Evolutionary conservation across 139 green algal species (phyloP).

Genomic region (Coelastrella sp.): DNA sequence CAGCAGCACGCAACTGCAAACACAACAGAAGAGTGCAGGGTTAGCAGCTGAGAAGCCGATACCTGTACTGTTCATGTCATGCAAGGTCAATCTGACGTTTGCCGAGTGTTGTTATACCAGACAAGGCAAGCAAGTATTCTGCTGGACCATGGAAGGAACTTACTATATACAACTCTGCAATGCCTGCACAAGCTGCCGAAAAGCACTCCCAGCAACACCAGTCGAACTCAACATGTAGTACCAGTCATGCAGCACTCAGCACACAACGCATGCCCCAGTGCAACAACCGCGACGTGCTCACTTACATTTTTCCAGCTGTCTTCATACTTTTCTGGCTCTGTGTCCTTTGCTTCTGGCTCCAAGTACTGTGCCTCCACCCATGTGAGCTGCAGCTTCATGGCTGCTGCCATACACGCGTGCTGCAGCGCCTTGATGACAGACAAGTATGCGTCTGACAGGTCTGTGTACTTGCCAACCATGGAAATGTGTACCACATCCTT

Average conservation of each 20-base stretch:
- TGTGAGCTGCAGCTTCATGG: constrained; percentile 87
- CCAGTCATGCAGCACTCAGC: no score
- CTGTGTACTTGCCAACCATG: constrained; percentile 99
- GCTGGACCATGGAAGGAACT: no score
- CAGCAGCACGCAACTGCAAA: constrained; percentile 57
- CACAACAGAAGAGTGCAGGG: neutral
- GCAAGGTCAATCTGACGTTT: constrained; percentile 51
- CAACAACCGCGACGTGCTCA: no score
- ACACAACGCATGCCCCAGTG: no score
- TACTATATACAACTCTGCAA: no score
- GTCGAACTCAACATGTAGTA: neutral
- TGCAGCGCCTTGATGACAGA: constrained; percentile 97
- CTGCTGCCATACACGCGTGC: constrained; percentile 94
- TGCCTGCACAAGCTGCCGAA: no score
- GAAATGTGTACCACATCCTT: constrained; percentile 84
- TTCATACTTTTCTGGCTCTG: constrained; percentile 69
- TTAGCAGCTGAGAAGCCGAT: neutral
- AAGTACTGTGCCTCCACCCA: constrained; percentile 96
- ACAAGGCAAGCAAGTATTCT: no score
- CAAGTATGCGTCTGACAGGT: constrained; percentile 95
- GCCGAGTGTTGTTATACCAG: no score
- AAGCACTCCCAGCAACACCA: neutral
- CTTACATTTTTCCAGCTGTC: constrained; percentile 52
- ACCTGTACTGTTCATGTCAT: constrained; percentile 16
- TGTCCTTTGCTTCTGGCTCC: constrained; percentile 77